A percentile compares a stretch with the other conserved stretches of the same genome.
Evolutionary conservation across 129 eudicot genomes (phyloP).

Genomic region (Saposhnikovia divaricata): DNA sequence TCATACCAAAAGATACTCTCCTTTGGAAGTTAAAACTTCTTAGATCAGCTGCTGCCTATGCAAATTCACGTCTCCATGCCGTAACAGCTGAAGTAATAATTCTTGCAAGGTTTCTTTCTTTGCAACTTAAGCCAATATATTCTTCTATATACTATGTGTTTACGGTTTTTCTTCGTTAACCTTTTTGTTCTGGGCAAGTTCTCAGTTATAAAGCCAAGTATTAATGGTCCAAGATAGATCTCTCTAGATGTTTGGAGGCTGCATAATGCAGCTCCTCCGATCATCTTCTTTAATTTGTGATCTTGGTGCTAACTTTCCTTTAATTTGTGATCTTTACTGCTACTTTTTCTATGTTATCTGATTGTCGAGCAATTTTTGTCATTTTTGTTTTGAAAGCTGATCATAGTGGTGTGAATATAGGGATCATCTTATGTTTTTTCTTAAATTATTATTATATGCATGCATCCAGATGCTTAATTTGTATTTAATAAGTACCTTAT

Average conservation of each 20-base stretch:
- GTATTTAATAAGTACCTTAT: background rate
- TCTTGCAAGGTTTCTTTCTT: constrained; percentile 42
- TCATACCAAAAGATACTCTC: constrained; percentile 38
- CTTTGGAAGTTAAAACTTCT: constrained; percentile 52
- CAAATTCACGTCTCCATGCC: constrained; percentile 58
- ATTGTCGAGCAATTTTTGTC: background rate
- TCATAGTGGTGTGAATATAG: background rate
- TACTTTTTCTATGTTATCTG: no score
- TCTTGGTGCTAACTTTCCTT: no score
- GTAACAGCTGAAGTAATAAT: constrained; percentile 46
- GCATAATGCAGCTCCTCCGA: background rate
- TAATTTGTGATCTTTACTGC: background rate
- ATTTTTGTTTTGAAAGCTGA: background rate
- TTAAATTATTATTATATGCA: background rate
- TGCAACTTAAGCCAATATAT: background rate
- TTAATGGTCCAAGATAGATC: background rate
- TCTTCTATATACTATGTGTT: background rate
- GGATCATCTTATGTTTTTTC: background rate
- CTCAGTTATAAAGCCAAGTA: background rate
- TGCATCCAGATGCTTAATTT: background rate
- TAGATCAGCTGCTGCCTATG: constrained; percentile 43
- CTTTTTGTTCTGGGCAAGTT: background rate
- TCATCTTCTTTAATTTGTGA: no score
- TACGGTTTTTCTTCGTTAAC: background rate
- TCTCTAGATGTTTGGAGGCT: background rate